These are phyloP conservation scores for Ogataea thermomethanolica DNA, from an alignment of 805 yeast species.

Conservation along the genomic window DNA sequence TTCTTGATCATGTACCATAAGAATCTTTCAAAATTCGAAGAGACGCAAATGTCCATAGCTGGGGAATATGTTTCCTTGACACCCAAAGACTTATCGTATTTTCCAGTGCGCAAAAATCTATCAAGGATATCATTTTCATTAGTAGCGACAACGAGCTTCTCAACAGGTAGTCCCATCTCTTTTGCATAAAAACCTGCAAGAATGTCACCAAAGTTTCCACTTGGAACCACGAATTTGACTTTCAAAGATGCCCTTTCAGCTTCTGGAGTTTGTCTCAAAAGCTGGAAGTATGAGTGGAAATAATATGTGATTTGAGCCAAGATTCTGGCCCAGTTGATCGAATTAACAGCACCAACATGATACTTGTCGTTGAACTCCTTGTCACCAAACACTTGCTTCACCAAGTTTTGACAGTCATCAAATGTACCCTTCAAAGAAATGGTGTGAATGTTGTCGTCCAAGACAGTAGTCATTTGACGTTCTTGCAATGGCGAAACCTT, in stretches of 20 bases:
- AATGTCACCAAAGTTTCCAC: conserved; percentile 98
- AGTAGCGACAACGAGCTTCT: conserved; percentile 86
- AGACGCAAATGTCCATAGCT: conserved; percentile 96
- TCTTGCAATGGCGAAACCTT: conserved; percentile 97
- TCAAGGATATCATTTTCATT: conserved; percentile 93
- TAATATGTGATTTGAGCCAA: conserved; percentile 97
- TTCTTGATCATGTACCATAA: conserved; percentile 90
- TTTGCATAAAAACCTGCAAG: conserved; percentile 94
- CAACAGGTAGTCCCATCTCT: conserved; percentile 92
- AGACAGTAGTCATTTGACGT: conserved; percentile 96
- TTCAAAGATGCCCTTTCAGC: conserved; percentile 36
- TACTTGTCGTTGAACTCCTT: conserved; percentile 79
- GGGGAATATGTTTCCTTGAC: conserved; percentile 93
- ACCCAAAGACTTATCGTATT: conserved; percentile 63
- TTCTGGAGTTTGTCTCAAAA: conserved; percentile 38
- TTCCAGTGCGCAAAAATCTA: conserved; percentile 84
- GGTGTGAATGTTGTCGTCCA: conserved; percentile 90
- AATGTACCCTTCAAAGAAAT: conserved; percentile 93
- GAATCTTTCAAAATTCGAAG: conserved; percentile 94
- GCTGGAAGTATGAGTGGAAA: conserved; percentile 85
- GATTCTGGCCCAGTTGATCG: conserved; percentile 98
- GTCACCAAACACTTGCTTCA: conserved; percentile 90
- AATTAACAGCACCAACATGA: conserved; percentile 96
- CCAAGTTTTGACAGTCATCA: conserved; percentile 97
- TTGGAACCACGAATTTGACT: conserved; percentile 88